Evolutionary conservation across 139 green algal genomes (phyloP), one percentile per base, ranked within the genome.

Genomic region (Pleodorina starrii): DNA sequence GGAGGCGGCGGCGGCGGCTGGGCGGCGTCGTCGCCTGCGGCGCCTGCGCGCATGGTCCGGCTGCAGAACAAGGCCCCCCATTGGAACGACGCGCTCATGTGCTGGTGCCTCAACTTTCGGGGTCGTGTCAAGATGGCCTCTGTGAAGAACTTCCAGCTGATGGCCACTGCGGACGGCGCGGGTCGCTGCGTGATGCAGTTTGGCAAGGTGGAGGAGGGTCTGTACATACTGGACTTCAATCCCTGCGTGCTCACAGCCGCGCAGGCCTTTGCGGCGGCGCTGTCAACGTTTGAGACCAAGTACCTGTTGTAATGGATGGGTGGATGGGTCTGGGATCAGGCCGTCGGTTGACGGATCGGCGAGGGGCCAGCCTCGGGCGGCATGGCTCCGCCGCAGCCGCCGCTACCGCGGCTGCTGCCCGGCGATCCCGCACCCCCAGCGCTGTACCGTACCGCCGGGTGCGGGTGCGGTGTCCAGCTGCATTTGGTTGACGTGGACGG

Each of bases 31-130:
- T 16, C 72, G 38, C 72, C 72, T 25, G 12, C 72, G 19, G 12
- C 72, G 19, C 72, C 72, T 40, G 43, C 72, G 40, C 72, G 1
- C 38, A 43, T 42, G 44, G 74, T 82, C 29, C 50, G 84, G 74
- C 87, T 99, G 68, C 83, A 91, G 66, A 99, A 99, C 94, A 98
- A 98, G 91, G 85, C 93, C 51, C 97, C 97, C 5, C 94, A 97
- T 77, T 99, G 97, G 97, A 99, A 99, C 90, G 94, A 97, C 29
- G 93, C 84, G 23, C 85, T 99, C 88, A 91, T 93, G 59, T 99
- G 97, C 84, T 99, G 97, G 95, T 99, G 97, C 93, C 93, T 99
- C 43, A 99, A 99, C 93, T 99, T 99, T 93, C 92, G 96, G 48
- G 97, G 97, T 9, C 91, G 98, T 10, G 98, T 99, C 19, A 98